These are phyloP conservation scores for Bryoerythrophyllum caledonicum DNA, from an alignment of 225 moss, liverwort and hornwort genomes.

Conservation along the genomic window DNA sequence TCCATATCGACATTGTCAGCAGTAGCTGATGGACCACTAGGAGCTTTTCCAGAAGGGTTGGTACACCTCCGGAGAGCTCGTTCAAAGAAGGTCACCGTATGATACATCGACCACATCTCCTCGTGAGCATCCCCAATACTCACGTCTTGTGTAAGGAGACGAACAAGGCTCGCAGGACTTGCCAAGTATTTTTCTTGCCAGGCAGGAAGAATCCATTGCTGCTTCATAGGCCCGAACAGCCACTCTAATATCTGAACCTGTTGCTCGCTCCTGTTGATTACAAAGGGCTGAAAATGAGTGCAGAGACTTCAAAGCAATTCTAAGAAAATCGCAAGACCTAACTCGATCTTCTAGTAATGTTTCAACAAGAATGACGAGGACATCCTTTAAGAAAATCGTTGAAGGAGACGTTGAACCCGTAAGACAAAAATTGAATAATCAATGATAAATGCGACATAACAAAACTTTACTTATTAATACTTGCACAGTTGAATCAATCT, in stretches of 20 bases:
- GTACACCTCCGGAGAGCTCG: conserved; percentile 86
- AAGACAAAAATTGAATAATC: conserved; percentile 3
- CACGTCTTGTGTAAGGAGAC: conserved; percentile 53
- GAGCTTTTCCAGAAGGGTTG: conserved; percentile 53
- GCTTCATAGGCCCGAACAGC: conserved; percentile 77
- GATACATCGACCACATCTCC: conserved; percentile 94
- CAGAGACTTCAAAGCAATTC: not conserved
- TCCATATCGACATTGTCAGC: conserved; percentile 67
- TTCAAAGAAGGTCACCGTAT: conserved; percentile 92
- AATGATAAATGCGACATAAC: conserved; percentile 4
- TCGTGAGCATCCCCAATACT: conserved; percentile 49
- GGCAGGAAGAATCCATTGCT: conserved; percentile 80
- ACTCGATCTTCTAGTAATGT: not conserved
- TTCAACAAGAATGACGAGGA: conserved; percentile 2
- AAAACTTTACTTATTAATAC: not conserved
- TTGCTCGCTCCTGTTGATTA: conserved; percentile 59
- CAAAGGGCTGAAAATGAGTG: not conserved
- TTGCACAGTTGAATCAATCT: not conserved
- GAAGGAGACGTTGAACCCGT: not conserved
- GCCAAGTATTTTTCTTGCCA: conserved; percentile 83
- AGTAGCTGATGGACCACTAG: conserved; percentile 33
- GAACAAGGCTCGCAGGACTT: conserved; percentile 71
- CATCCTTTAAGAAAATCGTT: not conserved
- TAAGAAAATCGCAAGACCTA: not conserved
- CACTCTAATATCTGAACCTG: conserved; percentile 85